These are phyloP conservation scores for Ganoderma lingzhi DNA, from an alignment of 1,284 basidiomycete genomes.

Conservation along the genomic window DNA sequence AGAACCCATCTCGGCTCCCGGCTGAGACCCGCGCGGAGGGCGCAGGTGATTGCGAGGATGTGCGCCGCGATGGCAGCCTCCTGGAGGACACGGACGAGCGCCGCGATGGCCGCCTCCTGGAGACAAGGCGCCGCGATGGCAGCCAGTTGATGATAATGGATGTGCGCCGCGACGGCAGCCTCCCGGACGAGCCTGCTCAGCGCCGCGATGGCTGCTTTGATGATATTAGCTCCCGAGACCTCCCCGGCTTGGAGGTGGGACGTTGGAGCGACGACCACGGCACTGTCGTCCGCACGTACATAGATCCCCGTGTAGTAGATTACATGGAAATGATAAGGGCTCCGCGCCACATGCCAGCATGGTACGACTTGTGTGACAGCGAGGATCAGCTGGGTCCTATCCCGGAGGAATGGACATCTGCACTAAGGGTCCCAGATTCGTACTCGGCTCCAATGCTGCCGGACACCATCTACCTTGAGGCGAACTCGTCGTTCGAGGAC, in stretches of 20 bases:
- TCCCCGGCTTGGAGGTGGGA: neutral
- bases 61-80: neutral
- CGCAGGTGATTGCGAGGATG: neutral
- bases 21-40: neutral
- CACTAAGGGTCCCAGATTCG: too few relatives aligned
- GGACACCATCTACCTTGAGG: neutral
- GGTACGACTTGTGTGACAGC: neutral
- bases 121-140: too few relatives aligned
- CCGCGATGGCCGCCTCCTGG: constrained; percentile 1
- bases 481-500: neutral
- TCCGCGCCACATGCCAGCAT: neutral
- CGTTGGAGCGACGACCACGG: neutral
- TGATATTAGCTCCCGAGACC: neutral
- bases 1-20: neutral
- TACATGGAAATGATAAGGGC: neutral
- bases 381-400: neutral
- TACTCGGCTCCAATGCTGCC: neutral
- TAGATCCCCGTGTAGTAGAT: neutral
- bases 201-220: neutral
- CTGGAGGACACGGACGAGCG: constrained; percentile 1
- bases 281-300: neutral
- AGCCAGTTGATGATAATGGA: neutral
- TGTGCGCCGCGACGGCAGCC: neutral
- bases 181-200: neutral
- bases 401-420: neutral